Percentiles rank a stretch among this genome's conserved stretches.
Evolutionary conservation across 2,329 filamentous ascomycete genomes (phyloP).

Genomic region (Xylariaceae sp.): DNA sequence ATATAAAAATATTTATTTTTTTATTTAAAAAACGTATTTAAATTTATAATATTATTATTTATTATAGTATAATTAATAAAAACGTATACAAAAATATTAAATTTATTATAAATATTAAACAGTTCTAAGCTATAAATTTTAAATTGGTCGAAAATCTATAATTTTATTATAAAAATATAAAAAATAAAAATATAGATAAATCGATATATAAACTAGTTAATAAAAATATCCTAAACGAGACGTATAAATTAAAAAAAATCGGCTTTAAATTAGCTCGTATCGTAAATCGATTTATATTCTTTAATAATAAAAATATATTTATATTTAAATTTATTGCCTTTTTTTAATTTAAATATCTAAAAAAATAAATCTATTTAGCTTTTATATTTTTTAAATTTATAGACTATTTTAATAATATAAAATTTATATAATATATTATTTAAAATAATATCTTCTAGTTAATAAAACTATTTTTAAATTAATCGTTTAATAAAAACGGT

Average conservation of each 20-base stretch:
- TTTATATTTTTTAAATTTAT: neutral
- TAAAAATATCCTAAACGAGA: neutral
- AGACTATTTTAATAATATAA: neutral
- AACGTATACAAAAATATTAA: conserved; percentile 1
- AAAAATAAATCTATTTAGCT: neutral
- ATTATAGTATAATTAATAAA: conserved; percentile 2
- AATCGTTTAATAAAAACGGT: neutral
- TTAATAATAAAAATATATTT: neutral
- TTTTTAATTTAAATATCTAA: neutral
- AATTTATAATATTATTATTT: neutral
- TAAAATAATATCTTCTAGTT: neutral
- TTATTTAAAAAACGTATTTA: conserved; percentile 1
- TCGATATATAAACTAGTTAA: neutral
- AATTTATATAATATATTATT: neutral
- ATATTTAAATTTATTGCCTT: neutral
- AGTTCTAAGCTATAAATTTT: neutral
- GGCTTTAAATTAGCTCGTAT: neutral
- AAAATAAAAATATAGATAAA: neutral
- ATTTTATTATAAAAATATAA: neutral
- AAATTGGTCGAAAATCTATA: conserved; percentile 3
- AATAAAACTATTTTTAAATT: neutral
- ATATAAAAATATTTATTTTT: neutral
- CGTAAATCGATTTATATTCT: neutral
- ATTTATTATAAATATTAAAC: conserved; percentile 1
- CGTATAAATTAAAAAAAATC: neutral